Percentiles rank a stretch among this genome's conserved stretches.
These are phyloP conservation scores for Orobanche coerulescens DNA, from an alignment of 257 asterid species.

Conservation along the genomic window DNA sequence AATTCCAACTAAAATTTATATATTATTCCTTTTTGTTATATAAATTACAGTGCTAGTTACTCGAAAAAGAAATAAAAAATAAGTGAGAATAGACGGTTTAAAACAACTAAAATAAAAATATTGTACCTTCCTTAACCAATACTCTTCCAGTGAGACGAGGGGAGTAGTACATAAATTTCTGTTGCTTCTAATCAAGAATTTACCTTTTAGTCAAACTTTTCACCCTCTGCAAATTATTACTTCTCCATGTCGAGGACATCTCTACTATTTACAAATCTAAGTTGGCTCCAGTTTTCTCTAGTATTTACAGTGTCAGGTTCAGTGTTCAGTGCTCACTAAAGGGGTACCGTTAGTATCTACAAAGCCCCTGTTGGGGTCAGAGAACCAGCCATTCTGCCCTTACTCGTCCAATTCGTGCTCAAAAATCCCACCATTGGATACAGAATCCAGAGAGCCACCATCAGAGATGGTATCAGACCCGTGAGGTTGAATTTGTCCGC, in stretches of 20 bases:
- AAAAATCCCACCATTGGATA: slow-evolving; percentile 27
- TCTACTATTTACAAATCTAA: slow-evolving; percentile 52
- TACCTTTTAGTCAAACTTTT: slow-evolving; percentile 50
- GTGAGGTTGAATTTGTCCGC: slow-evolving; percentile 30
- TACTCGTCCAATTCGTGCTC: slow-evolving; percentile 24
- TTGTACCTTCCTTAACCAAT: too few relatives aligned
- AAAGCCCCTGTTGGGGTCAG: slow-evolving; percentile 34
- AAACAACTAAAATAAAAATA: too few relatives aligned
- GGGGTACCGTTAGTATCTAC: slow-evolving; percentile 52
- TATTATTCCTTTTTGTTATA: too few relatives aligned
- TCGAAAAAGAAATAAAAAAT: too few relatives aligned
- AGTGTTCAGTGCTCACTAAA: slow-evolving; percentile 21
- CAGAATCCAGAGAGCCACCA: slow-evolving; percentile 35
- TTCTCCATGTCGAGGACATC: slow-evolving; percentile 40
- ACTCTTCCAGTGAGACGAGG: too few relatives aligned
- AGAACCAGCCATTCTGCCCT: slow-evolving; percentile 35
- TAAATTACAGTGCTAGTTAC: too few relatives aligned
- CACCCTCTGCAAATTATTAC: slow-evolving; percentile 27
- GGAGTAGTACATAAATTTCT: too few relatives aligned
- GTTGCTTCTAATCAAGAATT: slow-evolving; percentile 1
- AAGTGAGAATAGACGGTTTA: too few relatives aligned
- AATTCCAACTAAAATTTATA: too few relatives aligned
- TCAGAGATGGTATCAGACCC: slow-evolving; percentile 34
- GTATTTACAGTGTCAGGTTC: slow-evolving; percentile 52
- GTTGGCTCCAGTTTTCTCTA: slow-evolving; percentile 31